Evolutionary conservation across 805 yeast genomes (phyloP).

Genomic region (Starmerella ratchasimensis): DNA sequence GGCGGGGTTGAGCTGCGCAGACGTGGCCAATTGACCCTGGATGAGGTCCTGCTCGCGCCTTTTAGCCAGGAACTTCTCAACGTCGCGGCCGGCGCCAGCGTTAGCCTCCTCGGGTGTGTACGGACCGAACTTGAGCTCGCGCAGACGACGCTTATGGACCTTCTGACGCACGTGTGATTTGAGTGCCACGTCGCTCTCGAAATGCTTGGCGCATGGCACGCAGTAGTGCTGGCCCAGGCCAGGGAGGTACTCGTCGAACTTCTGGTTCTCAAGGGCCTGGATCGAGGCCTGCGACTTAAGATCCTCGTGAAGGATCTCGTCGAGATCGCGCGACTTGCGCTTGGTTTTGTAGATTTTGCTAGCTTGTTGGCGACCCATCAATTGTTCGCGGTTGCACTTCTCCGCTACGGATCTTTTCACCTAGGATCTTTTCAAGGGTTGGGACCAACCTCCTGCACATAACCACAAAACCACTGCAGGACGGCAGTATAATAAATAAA

Average conservation of each 20-base stretch:
- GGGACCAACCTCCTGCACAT: too few species aligned
- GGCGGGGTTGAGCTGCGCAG: constrained; percentile 1
- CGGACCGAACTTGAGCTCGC: constrained; percentile 61
- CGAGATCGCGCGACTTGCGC: constrained; percentile 43
- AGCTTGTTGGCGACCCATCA: constrained; percentile 19
- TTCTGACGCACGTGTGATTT: constrained; percentile 62
- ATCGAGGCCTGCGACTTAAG: constrained; percentile 52
- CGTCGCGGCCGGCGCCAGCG: constrained; percentile 74
- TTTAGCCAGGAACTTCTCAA: constrained; percentile 52
- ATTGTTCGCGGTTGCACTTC: too few species aligned
- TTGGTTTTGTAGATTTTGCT: constrained; percentile 60
- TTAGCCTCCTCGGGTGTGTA: constrained; percentile 80
- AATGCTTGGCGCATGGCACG: constrained; percentile 85
- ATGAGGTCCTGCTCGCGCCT: constrained; percentile 30
- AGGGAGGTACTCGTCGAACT: constrained; percentile 75
- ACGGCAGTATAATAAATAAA: too few species aligned
- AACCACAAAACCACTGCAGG: too few species aligned
- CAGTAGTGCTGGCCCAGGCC: constrained; percentile 94
- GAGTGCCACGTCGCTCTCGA: constrained; percentile 61
- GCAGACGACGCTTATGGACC: constrained; percentile 75
- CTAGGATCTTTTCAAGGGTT: too few species aligned
- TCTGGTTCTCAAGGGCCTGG: constrained; percentile 49
- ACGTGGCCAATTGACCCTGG: constrained; percentile 12
- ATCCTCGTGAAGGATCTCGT: constrained; percentile 61
- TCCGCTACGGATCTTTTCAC: too few species aligned